Base-by-base conservation (phyloP, 2,329 filamentous ascomycete species). In the Neonectria faginata region DNA sequence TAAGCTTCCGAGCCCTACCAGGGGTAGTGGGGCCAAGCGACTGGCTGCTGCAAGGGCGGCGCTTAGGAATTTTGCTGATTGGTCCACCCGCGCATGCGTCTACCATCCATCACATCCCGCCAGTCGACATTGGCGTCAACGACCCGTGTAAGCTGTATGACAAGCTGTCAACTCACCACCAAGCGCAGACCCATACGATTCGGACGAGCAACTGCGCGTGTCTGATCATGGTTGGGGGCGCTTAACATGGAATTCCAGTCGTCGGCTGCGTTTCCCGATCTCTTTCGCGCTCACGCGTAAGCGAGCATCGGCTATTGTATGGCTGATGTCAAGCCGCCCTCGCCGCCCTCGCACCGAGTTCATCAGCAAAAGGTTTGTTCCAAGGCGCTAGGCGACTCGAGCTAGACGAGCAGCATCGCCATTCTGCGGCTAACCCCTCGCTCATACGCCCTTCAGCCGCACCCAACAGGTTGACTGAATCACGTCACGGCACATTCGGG, bases 11-110 rank as follows among this genome's bases (percentile, higher is more conserved):
- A 70, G 67, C 64, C 64, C 62, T 67, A 57, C 55, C 59, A 65
- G 67, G 65, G 66, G 62, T 56, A 33, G 67, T 69, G 72, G 74
- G 68, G 68, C 70, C 62, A 59, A 67, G 67, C 67, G 72, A 70
- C 71, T 68, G 67, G 67, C 55, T 70, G 67, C 65, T 71, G 71
- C 68, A 73, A 71, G 68, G 65, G 69, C 72, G 72, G 74, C 74
- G 74, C 74, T 75, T 76, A 76, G 57, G 65, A 71, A 44, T 58
- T 54, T 14, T 39, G 60, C 50, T 71, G 62, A 76, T 76, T 76
- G 74, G 74, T 44, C 56, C 54, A 31, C 27, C 52, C 42, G 64
- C 62, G 41, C 60, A 59, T 67, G 57, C 63, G 57, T 48, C 54
- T 66, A 64, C 57, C 66, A 68, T 68, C 60, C 64, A 68, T 74